Conservation (phyloP, 2,329 filamentous ascomycete species). For the Pyrenochaeta sp. region DNA sequence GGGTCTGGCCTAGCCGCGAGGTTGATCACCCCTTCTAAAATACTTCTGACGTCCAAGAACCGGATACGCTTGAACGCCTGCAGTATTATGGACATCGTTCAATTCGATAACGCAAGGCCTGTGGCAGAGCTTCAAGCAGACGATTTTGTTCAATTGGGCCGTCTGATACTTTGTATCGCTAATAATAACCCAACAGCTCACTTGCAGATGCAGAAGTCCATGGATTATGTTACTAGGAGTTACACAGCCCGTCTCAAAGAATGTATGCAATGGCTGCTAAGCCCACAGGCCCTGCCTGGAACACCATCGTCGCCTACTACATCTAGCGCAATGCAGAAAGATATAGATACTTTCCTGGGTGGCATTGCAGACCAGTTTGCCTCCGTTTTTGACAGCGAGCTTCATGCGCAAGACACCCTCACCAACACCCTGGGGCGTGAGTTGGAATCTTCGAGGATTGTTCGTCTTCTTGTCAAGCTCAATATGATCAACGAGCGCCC, state of each 20-base stretch:
- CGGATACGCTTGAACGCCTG: constrained; percentile 88
- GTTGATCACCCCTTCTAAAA: constrained; percentile 85
- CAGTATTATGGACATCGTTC: constrained; percentile 86
- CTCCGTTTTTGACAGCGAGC: constrained; percentile 76
- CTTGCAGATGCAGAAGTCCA: constrained; percentile 71
- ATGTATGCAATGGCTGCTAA: constrained; percentile 82
- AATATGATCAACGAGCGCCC: constrained; percentile 89
- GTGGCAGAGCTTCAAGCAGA: constrained; percentile 83
- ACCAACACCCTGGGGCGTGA: constrained; percentile 77
- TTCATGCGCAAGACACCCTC: constrained; percentile 81
- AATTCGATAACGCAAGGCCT: constrained; percentile 75
- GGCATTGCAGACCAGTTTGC: constrained; percentile 82
- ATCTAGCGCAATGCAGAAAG: constrained; percentile 63
- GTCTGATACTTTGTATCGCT: constrained; percentile 82
- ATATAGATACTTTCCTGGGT: constrained; percentile 79
- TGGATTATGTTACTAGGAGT: constrained; percentile 78
- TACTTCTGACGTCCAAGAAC: constrained; percentile 89
- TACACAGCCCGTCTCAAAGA: constrained; percentile 83
- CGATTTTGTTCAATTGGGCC: constrained; percentile 85
- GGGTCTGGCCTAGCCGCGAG: constrained; percentile 81
- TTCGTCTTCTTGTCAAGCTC: constrained; percentile 83
- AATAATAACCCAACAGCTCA: constrained; percentile 69
- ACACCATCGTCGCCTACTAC: constrained; percentile 43
- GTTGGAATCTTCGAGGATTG: constrained; percentile 87
- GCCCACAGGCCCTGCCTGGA: constrained; percentile 54